Percentiles rank a stretch among this genome's conserved stretches.
These are phyloP conservation scores for Cyclostephanos invisitatus DNA, from an alignment of 108 stramenopile genomes.

Conservation along the genomic window DNA sequence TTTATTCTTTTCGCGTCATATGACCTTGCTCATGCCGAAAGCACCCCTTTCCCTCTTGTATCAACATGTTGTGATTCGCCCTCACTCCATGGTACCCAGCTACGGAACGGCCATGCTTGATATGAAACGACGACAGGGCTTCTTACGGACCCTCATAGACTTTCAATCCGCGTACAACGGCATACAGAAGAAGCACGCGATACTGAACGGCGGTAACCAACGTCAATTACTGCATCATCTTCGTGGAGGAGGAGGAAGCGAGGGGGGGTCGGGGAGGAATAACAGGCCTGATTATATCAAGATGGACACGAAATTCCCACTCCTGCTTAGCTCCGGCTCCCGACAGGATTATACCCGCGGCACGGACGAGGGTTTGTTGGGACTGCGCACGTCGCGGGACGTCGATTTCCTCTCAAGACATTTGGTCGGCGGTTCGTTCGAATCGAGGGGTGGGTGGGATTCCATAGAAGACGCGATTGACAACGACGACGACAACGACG, in stretches of 20 bases:
- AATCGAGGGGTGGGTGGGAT: neutral
- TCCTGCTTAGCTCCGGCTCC: constrained; percentile 67
- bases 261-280: no score
- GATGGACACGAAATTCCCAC: constrained; percentile 33
- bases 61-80: neutral
- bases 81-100: no score
- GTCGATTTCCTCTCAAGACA: constrained; percentile 47
- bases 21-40: neutral
- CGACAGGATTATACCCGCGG: constrained; percentile 52
- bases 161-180: constrained; percentile 48
- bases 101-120: constrained; percentile 70
- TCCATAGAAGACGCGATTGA: constrained; percentile 8
- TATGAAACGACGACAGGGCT: constrained; percentile 53
- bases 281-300: constrained; percentile 1
- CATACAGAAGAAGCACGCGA: constrained; percentile 44
- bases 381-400: constrained; percentile 61
- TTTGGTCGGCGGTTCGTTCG: constrained; percentile 26
- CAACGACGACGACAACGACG: constrained; percentile 5
- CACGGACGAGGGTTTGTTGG: constrained; percentile 62
- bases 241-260: neutral
- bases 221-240: neutral
- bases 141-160: constrained; percentile 61
- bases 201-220: constrained; percentile 18
- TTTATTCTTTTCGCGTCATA: no score
- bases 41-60: neutral